Conservation (phyloP, 73 alveolate species). For the Diophrys sp. region DNA sequence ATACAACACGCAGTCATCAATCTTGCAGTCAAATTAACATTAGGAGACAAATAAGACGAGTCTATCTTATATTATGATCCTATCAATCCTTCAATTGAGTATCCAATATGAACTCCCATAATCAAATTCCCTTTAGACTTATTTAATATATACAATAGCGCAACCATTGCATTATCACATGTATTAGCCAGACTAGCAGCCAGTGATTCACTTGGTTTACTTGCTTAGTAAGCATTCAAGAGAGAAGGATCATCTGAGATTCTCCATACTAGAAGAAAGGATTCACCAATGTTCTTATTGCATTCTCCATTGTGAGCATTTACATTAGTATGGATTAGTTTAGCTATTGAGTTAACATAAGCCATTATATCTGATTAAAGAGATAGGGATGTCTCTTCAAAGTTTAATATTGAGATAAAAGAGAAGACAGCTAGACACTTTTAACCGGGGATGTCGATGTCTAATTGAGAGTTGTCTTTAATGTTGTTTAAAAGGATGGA, state of each 20-base stretch:
- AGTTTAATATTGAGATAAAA: slow-evolving; percentile 85
- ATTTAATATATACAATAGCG: too few relatives aligned
- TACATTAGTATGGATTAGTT: slow-evolving; percentile 79
- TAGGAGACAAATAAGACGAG: slow-evolving; percentile 17
- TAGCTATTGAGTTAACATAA: slow-evolving; percentile 89
- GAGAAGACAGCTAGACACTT: slow-evolving; percentile 84
- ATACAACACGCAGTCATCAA: slow-evolving; percentile 14
- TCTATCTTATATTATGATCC: slow-evolving; percentile 17
- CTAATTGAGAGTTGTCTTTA: slow-evolving; percentile 52
- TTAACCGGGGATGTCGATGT: slow-evolving; percentile 60
- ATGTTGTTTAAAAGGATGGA: slow-evolving; percentile 70
- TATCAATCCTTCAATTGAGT: slow-evolving; percentile 22
- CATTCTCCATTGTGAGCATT: slow-evolving; percentile 89
- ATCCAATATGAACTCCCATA: slow-evolving; percentile 25
- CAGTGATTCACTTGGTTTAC: too few relatives aligned
- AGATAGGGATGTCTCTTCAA: slow-evolving; percentile 85
- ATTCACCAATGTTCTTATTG: slow-evolving; percentile 93
- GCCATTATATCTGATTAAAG: slow-evolving; percentile 69
- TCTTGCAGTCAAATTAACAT: slow-evolving; percentile 25
- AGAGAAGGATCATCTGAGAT: slow-evolving; percentile 2
- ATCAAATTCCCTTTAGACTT: slow-evolving; percentile 25
- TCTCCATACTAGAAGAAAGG: slow-evolving; percentile 87
- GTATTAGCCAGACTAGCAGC: too few relatives aligned
- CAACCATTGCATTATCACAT: too few relatives aligned
- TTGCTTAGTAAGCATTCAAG: too few relatives aligned